Conservation (phyloP, 352 stramenopile species). For the Halophytophthora polymorphica region DNA sequence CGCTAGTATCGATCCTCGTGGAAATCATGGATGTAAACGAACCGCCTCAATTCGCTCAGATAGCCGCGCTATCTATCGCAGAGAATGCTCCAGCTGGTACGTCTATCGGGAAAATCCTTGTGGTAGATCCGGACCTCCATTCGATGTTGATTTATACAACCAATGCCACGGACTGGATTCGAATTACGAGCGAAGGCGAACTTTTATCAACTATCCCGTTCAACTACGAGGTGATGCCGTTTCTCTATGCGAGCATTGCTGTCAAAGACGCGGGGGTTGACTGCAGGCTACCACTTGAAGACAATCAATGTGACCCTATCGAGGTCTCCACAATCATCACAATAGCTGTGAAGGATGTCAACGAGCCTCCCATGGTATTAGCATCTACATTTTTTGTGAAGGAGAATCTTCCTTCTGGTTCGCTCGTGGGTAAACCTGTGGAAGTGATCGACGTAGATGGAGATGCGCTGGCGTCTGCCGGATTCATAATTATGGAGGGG, state of each 20-base stretch:
- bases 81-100: constrained; percentile 35
- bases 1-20: constrained; percentile 26
- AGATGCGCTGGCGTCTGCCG: constrained; percentile 17
- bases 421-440: constrained; percentile 41
- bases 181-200: constrained; percentile 15
- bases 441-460: constrained; percentile 43
- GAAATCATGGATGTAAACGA: constrained; percentile 54
- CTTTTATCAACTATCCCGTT: constrained; percentile 21
- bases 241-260: constrained; percentile 27
- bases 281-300: constrained; percentile 15
- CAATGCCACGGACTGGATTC: constrained; percentile 32
- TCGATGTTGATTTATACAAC: constrained; percentile 23
- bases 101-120: constrained; percentile 35
- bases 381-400: constrained; percentile 18
- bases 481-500: constrained; percentile 28
- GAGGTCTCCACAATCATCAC: constrained; percentile 1
- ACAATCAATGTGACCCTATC: constrained; percentile 11
- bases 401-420: constrained; percentile 43
- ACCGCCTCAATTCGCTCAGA: constrained; percentile 28
- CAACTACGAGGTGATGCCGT: constrained; percentile 36
- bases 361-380: constrained; percentile 39
- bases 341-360: constrained; percentile 34
- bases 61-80: constrained; percentile 24
- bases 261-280: constrained; percentile 36
- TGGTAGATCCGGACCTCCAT: constrained; percentile 35